phyloP scores from a whole-genome alignment of 192 early-diverging fungal species.

The Backusella psychrophila region DNA sequence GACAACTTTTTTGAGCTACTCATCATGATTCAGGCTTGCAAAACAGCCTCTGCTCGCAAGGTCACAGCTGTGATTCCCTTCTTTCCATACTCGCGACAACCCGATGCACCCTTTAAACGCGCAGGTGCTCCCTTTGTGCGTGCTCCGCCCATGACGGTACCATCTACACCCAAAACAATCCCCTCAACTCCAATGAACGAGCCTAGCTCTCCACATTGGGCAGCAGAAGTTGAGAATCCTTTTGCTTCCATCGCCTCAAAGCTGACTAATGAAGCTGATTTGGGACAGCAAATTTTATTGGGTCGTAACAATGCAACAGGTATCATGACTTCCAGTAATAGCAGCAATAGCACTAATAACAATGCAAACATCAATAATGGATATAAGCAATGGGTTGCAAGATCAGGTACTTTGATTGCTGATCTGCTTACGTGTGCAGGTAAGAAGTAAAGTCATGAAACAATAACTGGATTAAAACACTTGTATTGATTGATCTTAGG shows the following conservation, averaged over 20 bases:
- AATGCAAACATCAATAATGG: slow-evolving; percentile 24
- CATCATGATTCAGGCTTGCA: slow-evolving; percentile 96
- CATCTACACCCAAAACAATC: slow-evolving; percentile 18
- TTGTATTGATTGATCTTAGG: slow-evolving; percentile 38
- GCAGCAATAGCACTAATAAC: too few relatives aligned
- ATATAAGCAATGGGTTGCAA: slow-evolving; percentile 87
- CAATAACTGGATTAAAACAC: not conserved
- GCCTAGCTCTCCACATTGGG: not conserved
- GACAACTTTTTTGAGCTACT: slow-evolving; percentile 96
- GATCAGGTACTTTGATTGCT: slow-evolving; percentile 87
- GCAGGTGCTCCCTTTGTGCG: slow-evolving; percentile 46
- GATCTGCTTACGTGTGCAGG: slow-evolving; percentile 85
- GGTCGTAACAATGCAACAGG: not conserved
- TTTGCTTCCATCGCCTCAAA: slow-evolving; percentile 5
- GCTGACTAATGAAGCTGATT: not conserved
- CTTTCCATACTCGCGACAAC: slow-evolving; percentile 93
- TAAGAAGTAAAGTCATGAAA: slow-evolving; percentile 19
- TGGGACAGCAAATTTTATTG: slow-evolving; percentile 15
- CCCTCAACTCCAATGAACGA: slow-evolving; percentile 11
- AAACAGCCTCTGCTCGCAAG: slow-evolving; percentile 84
- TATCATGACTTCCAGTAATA: not conserved
- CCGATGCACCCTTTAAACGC: slow-evolving; percentile 61
- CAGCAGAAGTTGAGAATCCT: not conserved
- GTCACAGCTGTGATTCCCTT: slow-evolving; percentile 94
- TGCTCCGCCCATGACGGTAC: slow-evolving; percentile 38